phyloP scores from a whole-genome alignment of 108 stramenopile species.

The Poteriospumella lacustris region DNA sequence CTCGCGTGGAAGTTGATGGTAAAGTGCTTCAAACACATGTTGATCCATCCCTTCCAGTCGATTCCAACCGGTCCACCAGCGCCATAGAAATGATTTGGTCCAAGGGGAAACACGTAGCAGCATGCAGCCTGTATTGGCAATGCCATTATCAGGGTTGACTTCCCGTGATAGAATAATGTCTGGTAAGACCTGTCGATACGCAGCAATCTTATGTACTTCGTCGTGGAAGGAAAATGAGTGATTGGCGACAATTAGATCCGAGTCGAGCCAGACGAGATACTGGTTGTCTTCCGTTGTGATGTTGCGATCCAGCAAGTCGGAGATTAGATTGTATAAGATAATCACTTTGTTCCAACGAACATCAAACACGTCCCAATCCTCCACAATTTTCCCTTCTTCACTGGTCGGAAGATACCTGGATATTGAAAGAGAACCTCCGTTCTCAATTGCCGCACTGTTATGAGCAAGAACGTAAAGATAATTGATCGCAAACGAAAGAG shows the following conservation, averaged over 20 bases:
- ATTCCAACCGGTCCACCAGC: not conserved
- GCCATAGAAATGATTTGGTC: not conserved
- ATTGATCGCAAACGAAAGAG: too few relatives aligned
- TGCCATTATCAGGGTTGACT: not conserved
- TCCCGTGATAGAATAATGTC: conserved; percentile 10
- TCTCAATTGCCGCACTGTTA: too few relatives aligned
- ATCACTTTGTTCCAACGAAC: conserved; percentile 15
- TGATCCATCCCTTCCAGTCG: not conserved
- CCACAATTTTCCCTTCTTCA: too few relatives aligned
- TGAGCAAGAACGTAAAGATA: too few relatives aligned
- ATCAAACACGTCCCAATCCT: too few relatives aligned
- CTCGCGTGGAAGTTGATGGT: not conserved
- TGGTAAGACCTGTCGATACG: too few relatives aligned
- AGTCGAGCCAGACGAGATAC: not conserved
- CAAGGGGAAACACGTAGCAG: not conserved
- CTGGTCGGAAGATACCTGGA: too few relatives aligned
- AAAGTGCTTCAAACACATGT: conserved; percentile 1
- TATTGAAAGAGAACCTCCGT: too few relatives aligned
- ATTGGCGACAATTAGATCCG: not conserved
- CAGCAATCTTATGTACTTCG: too few relatives aligned
- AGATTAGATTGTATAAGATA: not conserved
- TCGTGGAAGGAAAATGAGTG: not conserved
- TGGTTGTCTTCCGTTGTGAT: not conserved
- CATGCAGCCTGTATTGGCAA: conserved; percentile 15
- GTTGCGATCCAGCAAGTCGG: not conserved